Conservation (phyloP, 2,329 filamentous ascomycete genomes). For the Zymoseptoria passerinii region DNA sequence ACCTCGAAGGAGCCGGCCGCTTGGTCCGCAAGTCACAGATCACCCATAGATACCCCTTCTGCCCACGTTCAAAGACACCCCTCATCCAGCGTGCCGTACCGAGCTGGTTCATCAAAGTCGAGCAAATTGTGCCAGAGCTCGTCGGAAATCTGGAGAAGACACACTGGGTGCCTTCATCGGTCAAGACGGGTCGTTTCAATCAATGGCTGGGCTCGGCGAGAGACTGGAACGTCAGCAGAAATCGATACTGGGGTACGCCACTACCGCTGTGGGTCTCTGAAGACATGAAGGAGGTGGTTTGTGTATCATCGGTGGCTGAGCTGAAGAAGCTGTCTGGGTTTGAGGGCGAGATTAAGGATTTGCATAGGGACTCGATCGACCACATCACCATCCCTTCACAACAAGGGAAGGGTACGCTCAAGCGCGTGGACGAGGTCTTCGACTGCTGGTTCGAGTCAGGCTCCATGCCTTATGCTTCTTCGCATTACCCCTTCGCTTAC, state of each 20-base stretch:
- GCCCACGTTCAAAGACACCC: constrained; percentile 88
- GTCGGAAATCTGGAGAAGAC: constrained; percentile 81
- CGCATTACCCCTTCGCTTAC: constrained; percentile 89
- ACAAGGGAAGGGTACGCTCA: constrained; percentile 74
- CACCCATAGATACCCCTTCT: constrained; percentile 88
- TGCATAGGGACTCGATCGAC: constrained; percentile 90
- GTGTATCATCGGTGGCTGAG: constrained; percentile 76
- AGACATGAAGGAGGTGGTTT: constrained; percentile 77
- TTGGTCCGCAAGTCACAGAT: constrained; percentile 79
- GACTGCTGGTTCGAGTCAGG: constrained; percentile 98
- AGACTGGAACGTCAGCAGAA: constrained; percentile 92
- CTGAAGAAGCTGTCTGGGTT: constrained; percentile 81
- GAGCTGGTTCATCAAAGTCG: constrained; percentile 89
- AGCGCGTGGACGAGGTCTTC: constrained; percentile 78
- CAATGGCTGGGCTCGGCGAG: constrained; percentile 87
- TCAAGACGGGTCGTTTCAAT: constrained; percentile 84
- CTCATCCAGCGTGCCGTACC: constrained; percentile 88
- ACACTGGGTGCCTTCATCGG: constrained; percentile 83
- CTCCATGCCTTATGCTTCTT: constrained; percentile 86
- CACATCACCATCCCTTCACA: constrained; percentile 89
- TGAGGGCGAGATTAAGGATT: constrained; percentile 69
- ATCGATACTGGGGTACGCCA: constrained; percentile 92
- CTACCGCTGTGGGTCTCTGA: constrained; percentile 88
- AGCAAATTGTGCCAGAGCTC: constrained; percentile 76
- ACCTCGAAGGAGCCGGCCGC: constrained; percentile 68